Base-by-base conservation (phyloP, 2,329 filamentous ascomycete genomes). In the Ceratocystis lukuohia region DNA sequence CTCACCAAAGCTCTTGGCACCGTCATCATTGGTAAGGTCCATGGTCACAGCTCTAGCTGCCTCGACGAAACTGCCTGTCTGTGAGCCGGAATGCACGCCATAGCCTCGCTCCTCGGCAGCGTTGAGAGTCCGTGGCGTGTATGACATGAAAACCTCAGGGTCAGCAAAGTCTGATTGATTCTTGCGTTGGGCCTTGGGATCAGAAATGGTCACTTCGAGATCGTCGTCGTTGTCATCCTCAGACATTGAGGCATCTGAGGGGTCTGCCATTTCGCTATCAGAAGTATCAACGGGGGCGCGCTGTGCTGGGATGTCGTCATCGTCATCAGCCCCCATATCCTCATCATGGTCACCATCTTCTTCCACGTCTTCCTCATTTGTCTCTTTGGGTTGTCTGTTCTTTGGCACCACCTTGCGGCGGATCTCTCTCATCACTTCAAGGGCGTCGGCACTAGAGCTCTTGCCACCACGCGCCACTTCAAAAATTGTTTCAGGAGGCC, bases 401-500 rank as follows among this genome's bases (percentile, higher is more conserved):
- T 77, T 84, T 59, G 80, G 86, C 65, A 81, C 87, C 68, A 88
- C 91, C 74, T 82, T 87, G 74, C 83, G 83, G 72, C 87, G 83
- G 72, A 88, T 82, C 61, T 85, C 82, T 71, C 85, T 86, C 84
- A 94, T 90, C 41, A 93, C 79, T 69, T 91, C 87, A 1, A 87
- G 88, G 5, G 88, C 87, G 72, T 88, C 85, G 62, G 77, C 80
- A 46, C 79, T 80, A 1, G 79, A 80, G 1, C 76, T 80, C 70
- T 88, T 87, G 48, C 86, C 88, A 68, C 86, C 83, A 70, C 87
- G 85, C 5, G 89, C 88, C 69, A 96, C 87, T 75, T 99, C 94
- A 71, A 99, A 99, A n/a, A 99, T 90, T 0, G 93, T 97, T 76
- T 99, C 94, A 56, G 87, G 81, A 0, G 95, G 94, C 71, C 90